Evolutionary conservation across 2,329 filamentous ascomycete genomes (phyloP), one percentile per base, ranked within the genome.

Genomic region (Paecilomyces sp.): DNA sequence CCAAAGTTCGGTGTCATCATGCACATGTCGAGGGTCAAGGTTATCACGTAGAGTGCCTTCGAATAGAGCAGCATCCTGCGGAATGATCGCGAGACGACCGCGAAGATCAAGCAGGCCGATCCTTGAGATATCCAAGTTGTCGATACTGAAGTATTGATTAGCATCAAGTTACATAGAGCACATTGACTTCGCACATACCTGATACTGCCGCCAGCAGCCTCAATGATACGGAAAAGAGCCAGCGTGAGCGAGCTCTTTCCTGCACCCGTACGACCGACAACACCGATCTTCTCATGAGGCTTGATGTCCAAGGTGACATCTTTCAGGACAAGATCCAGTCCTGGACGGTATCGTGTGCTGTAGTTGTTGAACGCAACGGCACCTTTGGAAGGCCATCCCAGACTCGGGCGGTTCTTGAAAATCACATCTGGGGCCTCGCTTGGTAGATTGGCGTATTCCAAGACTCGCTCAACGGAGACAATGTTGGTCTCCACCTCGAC

Each of bases 401-500:
- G 90, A 9, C 91, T 87, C 50, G 94, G 93, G 55, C 93, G 84
- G 72, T 90, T 88, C 75, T 91, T 89, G 70, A 90, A 89, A 67
- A 97, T 89, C 65, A 97, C 91, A 74, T 99, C 94, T 7, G 92
- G 91, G 56, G 94, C 93, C 79, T 99, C 94, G 74, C 89, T 94
- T 28, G 93, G 92, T 63, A 99, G 83, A 56, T 85, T 84, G 60
- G 93, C 91, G 77, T 99, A 99, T 76, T 99, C 95, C 56, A 99
- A 86, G 55, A 99, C 92, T 70, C 94, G 89, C 82, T 99, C 94
- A 41, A 99, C 94, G 9, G 93, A 96, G 54, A 99, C 93, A 70
- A 99, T 99, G 76, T 99, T 99, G n/a, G 93, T 97, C 81, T 99
- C 95, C n/a, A 99, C 94, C 76, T 99, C 95, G 34, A 99, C 94